These are phyloP conservation scores for Paecilomyces sp. DNA, from an alignment of 2,329 filamentous ascomycete genomes.

Conservation along the genomic window DNA sequence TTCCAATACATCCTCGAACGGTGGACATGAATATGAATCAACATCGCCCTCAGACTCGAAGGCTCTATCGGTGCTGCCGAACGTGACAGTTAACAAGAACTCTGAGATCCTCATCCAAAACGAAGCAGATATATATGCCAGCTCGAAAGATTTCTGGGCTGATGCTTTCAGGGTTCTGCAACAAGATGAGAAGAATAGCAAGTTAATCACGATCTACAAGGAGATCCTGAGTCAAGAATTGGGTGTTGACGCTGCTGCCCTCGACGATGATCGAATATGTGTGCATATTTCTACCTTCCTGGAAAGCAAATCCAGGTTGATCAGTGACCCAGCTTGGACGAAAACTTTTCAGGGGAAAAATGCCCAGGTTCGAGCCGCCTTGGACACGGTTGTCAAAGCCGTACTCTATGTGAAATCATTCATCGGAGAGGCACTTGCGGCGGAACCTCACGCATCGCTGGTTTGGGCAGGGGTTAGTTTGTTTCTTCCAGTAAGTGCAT, in stretches of 20 bases:
- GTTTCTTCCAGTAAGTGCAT: slow-evolving; percentile 2
- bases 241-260: neutral
- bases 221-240: neutral
- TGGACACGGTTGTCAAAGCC: neutral
- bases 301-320: neutral
- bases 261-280: neutral
- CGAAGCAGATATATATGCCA: neutral
- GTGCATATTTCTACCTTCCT: neutral
- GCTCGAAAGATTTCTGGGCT: neutral
- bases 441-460: slow-evolving; percentile 4
- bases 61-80: neutral
- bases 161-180: neutral
- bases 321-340: neutral
- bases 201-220: neutral
- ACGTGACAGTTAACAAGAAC: neutral
- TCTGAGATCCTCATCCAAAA: neutral
- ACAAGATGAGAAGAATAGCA: neutral
- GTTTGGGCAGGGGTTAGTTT: slow-evolving; percentile 5
- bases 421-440: neutral
- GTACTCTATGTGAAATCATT: neutral
- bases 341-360: neutral
- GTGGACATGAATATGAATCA: neutral
- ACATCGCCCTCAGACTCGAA: neutral
- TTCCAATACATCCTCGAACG: neutral
- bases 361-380: neutral